Evolutionary conservation across 2,329 filamentous ascomycete species (phyloP), one percentile per base, ranked within the genome.

Genomic region (Cladorrhinum sp.): DNA sequence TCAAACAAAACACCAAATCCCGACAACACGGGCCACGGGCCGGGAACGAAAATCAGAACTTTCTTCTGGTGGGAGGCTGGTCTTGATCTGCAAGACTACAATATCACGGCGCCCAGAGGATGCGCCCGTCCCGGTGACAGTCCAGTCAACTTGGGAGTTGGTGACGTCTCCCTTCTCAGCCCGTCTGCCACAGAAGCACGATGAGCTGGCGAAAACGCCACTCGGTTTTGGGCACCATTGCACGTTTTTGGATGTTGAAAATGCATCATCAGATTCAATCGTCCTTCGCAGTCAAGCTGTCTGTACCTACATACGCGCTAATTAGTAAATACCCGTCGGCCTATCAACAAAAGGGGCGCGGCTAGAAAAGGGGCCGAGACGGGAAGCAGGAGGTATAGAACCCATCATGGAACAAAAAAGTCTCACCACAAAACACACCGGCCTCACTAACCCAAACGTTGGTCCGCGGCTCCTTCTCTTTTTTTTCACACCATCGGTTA

Each of bases 1-100:
- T 63, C 58, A 63, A 64, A 61, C 62, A 55, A 54, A 20, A 28
- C 30, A 46, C 33, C 53, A 21, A 26, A 60, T 55, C 59, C 62
- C 63, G 55, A 60, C 53, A 48, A 55, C 55, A 64, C 60, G 62
- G 60, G 46, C 58, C 49, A 4, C 55, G 39, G 57, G 16, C 50
- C 61, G 24, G 49, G 51, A 52, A 55, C 56, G 18, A 54, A 10
- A 50, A 42, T 12, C 36, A 42, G 6, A 12, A 7, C 14, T 5
- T 42, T 30, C 26, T 30, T 30, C 26, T 10, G 5, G 26, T 5
- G 10, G 26, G 26, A 30, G 26, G 26, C 26, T 30, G 26, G 10
- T 10, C n/a, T n/a, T n/a, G 33, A 16, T 36, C 9, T 36, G 33
- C 33, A 36, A 9, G 26, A 28, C 26, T 9, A 28, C 33, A 3